Percentiles rank a stretch among this genome's conserved stretches.
Conservation (phyloP, 305 asterid species). For the Solanum hybrid region DNA sequence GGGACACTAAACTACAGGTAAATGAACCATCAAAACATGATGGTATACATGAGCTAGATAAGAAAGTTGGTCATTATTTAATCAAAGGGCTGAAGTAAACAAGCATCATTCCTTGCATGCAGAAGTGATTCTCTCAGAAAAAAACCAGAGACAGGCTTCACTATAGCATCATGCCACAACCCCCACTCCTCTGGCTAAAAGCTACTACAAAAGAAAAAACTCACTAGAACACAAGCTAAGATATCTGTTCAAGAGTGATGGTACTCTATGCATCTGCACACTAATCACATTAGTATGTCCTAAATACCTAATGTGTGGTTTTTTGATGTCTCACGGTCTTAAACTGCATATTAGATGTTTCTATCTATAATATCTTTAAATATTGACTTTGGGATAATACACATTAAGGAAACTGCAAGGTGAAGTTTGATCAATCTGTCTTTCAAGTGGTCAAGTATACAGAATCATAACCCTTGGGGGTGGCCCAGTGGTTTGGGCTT, state of each 20-base stretch:
- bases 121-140: neutral
- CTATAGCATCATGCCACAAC: neutral
- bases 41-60: neutral
- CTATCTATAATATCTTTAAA: neutral
- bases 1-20: conserved; percentile 91
- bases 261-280: neutral
- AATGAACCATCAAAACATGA: neutral
- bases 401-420: neutral
- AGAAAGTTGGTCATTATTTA: neutral
- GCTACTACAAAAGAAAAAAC: neutral
- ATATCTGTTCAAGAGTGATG: neutral
- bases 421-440: neutral
- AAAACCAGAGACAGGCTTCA: neutral
- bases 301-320: neutral
- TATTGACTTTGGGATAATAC: neutral
- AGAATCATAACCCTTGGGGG: neutral
- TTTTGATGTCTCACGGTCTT: neutral
- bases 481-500: neutral
- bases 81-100: neutral
- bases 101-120: neutral
- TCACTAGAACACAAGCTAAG: neutral
- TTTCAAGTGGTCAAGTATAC: neutral
- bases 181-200: neutral
- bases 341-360: neutral
- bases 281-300: neutral